Evolutionary conservation across 495 filamentous ascomycete genomes (phyloP), one percentile per base, ranked within the genome.

Genomic region (Glarea lozoyensis): DNA sequence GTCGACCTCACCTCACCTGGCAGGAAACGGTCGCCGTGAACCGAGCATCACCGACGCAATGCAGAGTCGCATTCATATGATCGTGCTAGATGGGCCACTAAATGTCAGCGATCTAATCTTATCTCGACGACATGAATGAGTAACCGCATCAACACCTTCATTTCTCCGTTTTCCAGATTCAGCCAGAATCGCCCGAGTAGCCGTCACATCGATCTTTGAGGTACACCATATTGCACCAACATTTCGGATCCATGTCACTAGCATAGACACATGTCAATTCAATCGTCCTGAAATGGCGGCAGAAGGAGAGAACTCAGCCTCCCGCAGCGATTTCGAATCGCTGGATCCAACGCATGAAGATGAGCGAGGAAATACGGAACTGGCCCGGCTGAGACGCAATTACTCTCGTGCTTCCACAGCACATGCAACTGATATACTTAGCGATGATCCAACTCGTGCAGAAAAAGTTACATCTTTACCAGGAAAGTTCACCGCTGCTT

Each of bases 391-490:
- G 13, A 38, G 50, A 39, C 38, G 16, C 25, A 34, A 50, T 9
- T 56, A 53, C 37, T 50, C 32, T 35, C 42, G 46, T 17, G 50
- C 40, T 20, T 53, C 54, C 10, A 42, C 53, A 23, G 39, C 31
- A 13, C 42, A 15, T 13, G 27, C 18, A 21, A 23, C 41, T 6
- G 35, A 17, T 23, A 40, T 35, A 2, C 15, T 36, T 13, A 42
- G 23, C 12, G 39, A 24, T 12, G 36, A 50, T 42, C 50, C 50
- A 11, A 44, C 35, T n/a, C n/a, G n/a, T n/a, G n/a, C n/a, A n/a
- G n/a, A n/a, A n/a, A n/a, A n/a, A n/a, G n/a, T n/a, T n/a, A n/a
- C n/a, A 24, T 51, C 16, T 27, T 13, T 43, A 36, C 31, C 32
- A 12, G 45, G 30, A 36, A 37, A 30, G 43, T 34, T 47, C 38